Conservation (phyloP, 2,329 filamentous ascomycete genomes). For the Teratosphaeria epicoccoides region DNA sequence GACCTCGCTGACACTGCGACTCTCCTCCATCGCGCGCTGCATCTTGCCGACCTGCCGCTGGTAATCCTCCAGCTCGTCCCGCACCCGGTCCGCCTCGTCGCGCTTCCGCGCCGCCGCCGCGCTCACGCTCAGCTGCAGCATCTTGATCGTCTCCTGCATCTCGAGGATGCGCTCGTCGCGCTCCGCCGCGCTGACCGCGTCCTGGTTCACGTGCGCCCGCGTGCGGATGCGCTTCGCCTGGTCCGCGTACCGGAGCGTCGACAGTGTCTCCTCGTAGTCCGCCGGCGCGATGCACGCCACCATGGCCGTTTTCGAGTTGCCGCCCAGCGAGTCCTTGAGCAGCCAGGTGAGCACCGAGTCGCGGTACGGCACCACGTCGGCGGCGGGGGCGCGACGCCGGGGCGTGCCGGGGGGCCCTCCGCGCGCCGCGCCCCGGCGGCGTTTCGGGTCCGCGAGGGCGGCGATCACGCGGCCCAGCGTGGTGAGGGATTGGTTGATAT, state of each 20-base stretch:
- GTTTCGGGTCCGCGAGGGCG: constrained; percentile 64
- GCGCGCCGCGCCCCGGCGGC: constrained; percentile 25
- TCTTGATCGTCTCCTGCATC: constrained; percentile 91
- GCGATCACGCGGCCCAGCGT: constrained; percentile 93
- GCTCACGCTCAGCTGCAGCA: constrained; percentile 64
- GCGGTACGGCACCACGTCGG: constrained; percentile 70
- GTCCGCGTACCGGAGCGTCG: constrained; percentile 90
- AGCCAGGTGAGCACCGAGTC: constrained; percentile 80
- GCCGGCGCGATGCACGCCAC: constrained; percentile 93
- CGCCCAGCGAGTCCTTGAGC: constrained; percentile 87
- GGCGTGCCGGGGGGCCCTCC: constrained; percentile 36
- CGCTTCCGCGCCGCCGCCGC: constrained; percentile 54
- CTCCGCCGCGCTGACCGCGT: constrained; percentile 82
- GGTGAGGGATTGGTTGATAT: constrained; percentile 98
- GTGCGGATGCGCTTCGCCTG: constrained; percentile 97
- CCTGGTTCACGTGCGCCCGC: constrained; percentile 88
- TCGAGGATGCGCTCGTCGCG: constrained; percentile 86
- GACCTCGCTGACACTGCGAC: constrained; percentile 76
- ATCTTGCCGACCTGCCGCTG: constrained; percentile 80
- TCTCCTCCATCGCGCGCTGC: constrained; percentile 95
- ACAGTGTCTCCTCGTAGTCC: constrained; percentile 95
- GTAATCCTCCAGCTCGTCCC: constrained; percentile 85
- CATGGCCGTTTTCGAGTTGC: constrained; percentile 98
- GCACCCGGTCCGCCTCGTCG: constrained; percentile 59
- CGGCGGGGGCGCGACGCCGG: constrained; percentile 20